These are phyloP conservation scores for Diaporthe nobilis DNA, from an alignment of 2,329 filamentous ascomycete species.

Conservation along the genomic window DNA sequence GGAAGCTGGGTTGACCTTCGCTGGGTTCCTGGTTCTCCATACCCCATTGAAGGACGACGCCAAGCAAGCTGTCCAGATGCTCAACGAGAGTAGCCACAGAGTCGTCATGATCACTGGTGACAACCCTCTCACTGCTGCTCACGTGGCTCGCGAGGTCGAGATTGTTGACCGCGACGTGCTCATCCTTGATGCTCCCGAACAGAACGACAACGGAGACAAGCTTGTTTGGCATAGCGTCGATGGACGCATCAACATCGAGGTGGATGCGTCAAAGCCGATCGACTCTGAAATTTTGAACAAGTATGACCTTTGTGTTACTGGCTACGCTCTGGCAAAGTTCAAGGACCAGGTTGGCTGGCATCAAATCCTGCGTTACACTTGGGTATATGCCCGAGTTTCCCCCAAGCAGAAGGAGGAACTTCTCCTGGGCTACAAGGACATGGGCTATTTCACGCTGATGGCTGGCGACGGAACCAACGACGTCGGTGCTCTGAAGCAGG, in stretches of 20 bases:
- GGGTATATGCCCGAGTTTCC: constrained; percentile 98
- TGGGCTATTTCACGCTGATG: constrained; percentile 98
- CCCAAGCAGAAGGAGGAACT: constrained; percentile 99
- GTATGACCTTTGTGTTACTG: constrained; percentile 96
- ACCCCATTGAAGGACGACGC: constrained; percentile 98
- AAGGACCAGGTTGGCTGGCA: constrained; percentile 82
- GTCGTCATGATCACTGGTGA: constrained; percentile 99
- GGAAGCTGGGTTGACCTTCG: constrained; percentile 87
- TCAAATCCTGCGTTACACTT: constrained; percentile 87
- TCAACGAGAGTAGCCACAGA: constrained; percentile 98
- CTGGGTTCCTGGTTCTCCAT: constrained; percentile 94
- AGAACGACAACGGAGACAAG: constrained; percentile 83
- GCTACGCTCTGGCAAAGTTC: constrained; percentile 92
- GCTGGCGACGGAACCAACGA: constrained; percentile 99
- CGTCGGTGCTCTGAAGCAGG: constrained; percentile 97
- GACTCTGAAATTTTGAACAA: constrained; percentile 84
- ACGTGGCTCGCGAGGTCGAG: constrained; percentile 95
- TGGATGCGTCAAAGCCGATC: constrained; percentile 85
- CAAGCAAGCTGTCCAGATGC: constrained; percentile 92
- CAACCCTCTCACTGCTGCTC: constrained; percentile 95
- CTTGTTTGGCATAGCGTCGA: constrained; percentile 97
- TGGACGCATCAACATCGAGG: constrained; percentile 87
- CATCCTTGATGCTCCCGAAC: constrained; percentile 94
- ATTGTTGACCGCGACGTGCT: constrained; percentile 97
- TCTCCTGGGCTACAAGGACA: constrained; percentile 93